These are phyloP conservation scores for Fusarium sp. DNA, from an alignment of 2,329 filamentous ascomycete species.

Conservation along the genomic window DNA sequence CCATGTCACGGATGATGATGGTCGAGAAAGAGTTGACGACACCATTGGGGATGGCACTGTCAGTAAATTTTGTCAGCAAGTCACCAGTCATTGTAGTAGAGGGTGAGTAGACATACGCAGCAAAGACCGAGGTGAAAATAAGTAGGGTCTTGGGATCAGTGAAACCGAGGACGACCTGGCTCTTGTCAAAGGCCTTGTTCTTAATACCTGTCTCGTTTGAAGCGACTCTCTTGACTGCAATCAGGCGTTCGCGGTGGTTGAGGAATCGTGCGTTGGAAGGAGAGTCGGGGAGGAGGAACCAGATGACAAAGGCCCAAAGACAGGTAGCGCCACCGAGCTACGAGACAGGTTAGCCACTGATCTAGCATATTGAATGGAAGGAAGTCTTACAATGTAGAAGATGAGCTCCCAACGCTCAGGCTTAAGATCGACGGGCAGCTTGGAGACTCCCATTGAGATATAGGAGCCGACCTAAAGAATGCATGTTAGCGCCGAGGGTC, in stretches of 20 bases:
- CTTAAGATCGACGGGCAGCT: constrained; percentile 9
- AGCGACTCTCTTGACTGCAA: constrained; percentile 12
- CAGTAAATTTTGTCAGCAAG: not conserved
- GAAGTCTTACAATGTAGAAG: not conserved
- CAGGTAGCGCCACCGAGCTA: constrained; percentile 7
- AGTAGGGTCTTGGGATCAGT: constrained; percentile 10
- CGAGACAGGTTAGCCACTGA: not conserved
- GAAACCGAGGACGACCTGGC: constrained; percentile 1
- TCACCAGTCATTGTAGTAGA: too few species aligned
- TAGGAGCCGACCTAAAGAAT: not conserved
- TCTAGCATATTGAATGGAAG: too few species aligned
- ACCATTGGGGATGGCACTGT: constrained; percentile 5
- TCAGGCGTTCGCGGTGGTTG: constrained; percentile 8
- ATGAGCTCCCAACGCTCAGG: constrained; percentile 8
- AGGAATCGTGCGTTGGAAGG: constrained; percentile 7
- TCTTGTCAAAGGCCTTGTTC: constrained; percentile 11
- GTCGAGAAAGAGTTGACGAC: constrained; percentile 14
- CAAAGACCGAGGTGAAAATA: constrained; percentile 7
- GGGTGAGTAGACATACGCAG: not conserved
- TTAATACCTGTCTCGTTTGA: constrained; percentile 6
- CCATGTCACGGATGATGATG: constrained; percentile 18
- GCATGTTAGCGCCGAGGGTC: not conserved
- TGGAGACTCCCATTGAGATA: constrained; percentile 12
- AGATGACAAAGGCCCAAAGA: constrained; percentile 14
- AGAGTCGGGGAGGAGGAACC: constrained; percentile 12